Conservation (phyloP, 83 land plant species). For the Diphasiastrum complanatum region DNA sequence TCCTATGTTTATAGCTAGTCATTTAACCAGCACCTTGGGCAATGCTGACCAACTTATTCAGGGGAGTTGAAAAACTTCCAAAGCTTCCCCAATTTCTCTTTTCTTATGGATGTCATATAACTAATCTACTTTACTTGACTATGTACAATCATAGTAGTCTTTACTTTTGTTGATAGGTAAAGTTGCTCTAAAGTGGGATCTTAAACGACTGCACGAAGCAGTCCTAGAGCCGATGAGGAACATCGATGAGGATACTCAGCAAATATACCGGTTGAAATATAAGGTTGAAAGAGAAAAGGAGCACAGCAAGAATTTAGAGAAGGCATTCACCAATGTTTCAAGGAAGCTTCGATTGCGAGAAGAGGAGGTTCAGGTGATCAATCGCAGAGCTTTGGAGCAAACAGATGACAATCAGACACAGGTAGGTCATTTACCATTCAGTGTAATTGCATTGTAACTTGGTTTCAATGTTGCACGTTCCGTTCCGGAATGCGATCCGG, state of each 20-base stretch:
- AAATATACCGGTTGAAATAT: slow-evolving; percentile 33
- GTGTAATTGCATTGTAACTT: not conserved
- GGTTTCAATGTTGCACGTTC: too few relatives aligned
- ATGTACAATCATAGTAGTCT: not conserved
- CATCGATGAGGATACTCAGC: slow-evolving; percentile 66
- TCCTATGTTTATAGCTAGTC: not conserved
- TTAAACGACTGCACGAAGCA: slow-evolving; percentile 52
- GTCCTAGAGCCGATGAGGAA: slow-evolving; percentile 62
- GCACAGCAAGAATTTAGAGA: slow-evolving; percentile 39
- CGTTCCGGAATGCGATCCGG: too few relatives aligned
- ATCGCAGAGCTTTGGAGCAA: slow-evolving; percentile 41
- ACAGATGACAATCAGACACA: slow-evolving; percentile 46
- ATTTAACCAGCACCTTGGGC: not conserved
- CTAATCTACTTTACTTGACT: not conserved
- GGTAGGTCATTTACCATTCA: slow-evolving; percentile 32
- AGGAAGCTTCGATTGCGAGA: slow-evolving; percentile 40
- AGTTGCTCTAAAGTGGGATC: slow-evolving; percentile 56
- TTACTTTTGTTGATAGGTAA: slow-evolving; percentile 39
- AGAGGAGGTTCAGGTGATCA: slow-evolving; percentile 47
- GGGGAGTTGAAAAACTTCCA: not conserved
- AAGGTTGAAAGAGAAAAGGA: slow-evolving; percentile 39
- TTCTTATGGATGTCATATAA: not conserved
- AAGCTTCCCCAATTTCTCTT: not conserved
- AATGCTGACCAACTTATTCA: not conserved
- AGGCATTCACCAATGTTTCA: slow-evolving; percentile 34